A percentile compares a stretch with the other conserved stretches of the same genome.
phyloP scores from a whole-genome alignment of 352 stramenopile genomes.

The Pythium biforme region DNA sequence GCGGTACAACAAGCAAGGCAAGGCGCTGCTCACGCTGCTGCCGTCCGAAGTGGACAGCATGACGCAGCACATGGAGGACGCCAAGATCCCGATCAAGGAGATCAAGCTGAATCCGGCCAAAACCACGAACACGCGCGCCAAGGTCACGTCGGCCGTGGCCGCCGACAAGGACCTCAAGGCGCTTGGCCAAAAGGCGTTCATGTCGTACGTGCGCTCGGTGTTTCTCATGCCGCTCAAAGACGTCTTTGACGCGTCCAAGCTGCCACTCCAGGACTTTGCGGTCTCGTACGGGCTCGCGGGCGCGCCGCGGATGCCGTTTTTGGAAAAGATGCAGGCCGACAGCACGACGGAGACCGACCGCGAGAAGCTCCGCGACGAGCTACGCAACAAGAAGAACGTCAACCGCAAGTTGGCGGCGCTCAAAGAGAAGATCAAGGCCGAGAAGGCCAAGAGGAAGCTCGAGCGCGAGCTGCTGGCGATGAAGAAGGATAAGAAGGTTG shows the following conservation, averaged over 20 bases:
- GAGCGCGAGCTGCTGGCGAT: constrained; percentile 64
- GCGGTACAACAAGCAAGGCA: constrained; percentile 93
- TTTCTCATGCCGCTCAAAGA: constrained; percentile 95
- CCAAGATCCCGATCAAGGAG: constrained; percentile 95
- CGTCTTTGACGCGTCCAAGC: constrained; percentile 90
- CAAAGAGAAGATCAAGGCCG: constrained; percentile 97
- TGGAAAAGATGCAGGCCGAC: constrained; percentile 72
- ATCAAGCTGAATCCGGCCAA: constrained; percentile 97
- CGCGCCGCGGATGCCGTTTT: constrained; percentile 92
- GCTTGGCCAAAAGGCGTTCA: constrained; percentile 97
- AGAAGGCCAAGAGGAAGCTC: constrained; percentile 93
- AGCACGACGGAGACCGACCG: constrained; percentile 31
- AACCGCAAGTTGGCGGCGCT: constrained; percentile 96
- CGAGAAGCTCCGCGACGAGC: constrained; percentile 82
- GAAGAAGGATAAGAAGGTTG: constrained; percentile 26
- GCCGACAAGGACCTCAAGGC: constrained; percentile 93
- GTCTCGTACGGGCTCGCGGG: constrained; percentile 92
- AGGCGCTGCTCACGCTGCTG: constrained; percentile 91
- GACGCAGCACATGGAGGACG: constrained; percentile 78
- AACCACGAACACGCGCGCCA: constrained; percentile 91
- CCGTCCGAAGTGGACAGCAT: constrained; percentile 92
- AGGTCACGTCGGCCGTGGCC: constrained; percentile 91
- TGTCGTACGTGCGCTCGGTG: constrained; percentile 97
- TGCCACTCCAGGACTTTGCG: constrained; percentile 93
- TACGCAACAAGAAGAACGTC: constrained; percentile 95